Evolutionary conservation across 2,329 filamentous ascomycete genomes (phyloP), one percentile per base, ranked within the genome.

Genomic region (Fusarium decemcellulare): DNA sequence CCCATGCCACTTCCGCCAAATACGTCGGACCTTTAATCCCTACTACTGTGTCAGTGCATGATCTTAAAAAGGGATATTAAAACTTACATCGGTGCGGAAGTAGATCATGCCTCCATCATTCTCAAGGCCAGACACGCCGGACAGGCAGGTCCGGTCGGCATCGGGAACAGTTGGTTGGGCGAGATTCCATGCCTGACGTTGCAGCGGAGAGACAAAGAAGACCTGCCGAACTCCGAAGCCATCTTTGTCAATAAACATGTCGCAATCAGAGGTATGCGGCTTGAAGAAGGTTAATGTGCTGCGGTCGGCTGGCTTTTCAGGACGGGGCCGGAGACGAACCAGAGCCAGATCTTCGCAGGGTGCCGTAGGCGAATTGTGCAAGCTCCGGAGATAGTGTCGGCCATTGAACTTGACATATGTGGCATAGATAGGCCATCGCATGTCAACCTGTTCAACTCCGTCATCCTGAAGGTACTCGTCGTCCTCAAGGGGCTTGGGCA

Each of bases 401-500:
- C 48, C 48, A 51, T 51, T 12, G 15, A 51, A 15, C 14, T 51
- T 51, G 48, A 51, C 12, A 32, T 37, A 39, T 18, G 48, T 23
- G 18, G 9, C 34, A 34, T 39, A 51, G 8, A 15, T 11, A n/a
- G 23, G 18, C 11, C 7, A n/a, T 14, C 12, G 29, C 23, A 23
- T 23, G 23, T 23, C 23, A 23, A 23, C 23, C 18, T 23, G 18
- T 23, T 23, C 32, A 36, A 36, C 9, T 36, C 12, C 32, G 32
- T 11, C 11, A 34, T 8, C 8, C 32, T 34, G 11, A 34, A 8
- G 11, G 32, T 34, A 11, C 8, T 34, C 32, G 32, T 34, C 32
- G 12, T 34, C 32, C 12, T 34, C 9, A 9, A 34, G 12, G 32
- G 2, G 14, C 18, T 37, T 50, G 8, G 4, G 10, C 46, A 39